These are phyloP conservation scores for Yamadazyma oceani DNA, from an alignment of 1,139 yeast genomes.

Conservation along the genomic window DNA sequence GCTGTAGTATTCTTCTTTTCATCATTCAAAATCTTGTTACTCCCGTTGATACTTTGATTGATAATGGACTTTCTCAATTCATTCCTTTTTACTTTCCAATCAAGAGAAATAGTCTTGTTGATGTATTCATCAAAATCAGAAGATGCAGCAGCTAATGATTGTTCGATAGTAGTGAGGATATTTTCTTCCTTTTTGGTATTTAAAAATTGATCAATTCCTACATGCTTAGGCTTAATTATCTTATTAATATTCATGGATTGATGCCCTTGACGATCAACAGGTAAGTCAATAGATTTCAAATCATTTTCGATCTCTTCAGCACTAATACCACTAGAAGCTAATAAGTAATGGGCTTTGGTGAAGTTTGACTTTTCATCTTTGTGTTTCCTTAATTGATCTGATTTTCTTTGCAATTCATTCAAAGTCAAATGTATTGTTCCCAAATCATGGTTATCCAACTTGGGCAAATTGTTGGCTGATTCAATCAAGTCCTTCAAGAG, in stretches of 20 bases:
- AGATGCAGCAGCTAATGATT: conserved; percentile 70
- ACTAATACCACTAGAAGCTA: conserved; percentile 87
- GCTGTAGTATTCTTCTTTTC: conserved; percentile 9
- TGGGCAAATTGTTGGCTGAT: conserved; percentile 70
- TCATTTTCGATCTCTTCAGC: conserved; percentile 84
- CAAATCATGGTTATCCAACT: conserved; percentile 54
- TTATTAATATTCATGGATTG: conserved; percentile 7
- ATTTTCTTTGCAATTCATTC: conserved; percentile 72
- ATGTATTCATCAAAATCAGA: conserved; percentile 80
- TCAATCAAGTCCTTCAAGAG: conserved; percentile 63
- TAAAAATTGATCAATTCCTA: conserved; percentile 54
- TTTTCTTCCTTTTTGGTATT: conserved; percentile 78
- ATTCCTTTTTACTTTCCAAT: conserved; percentile 79
- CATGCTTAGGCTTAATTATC: conserved; percentile 14
- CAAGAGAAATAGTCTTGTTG: conserved; percentile 69
- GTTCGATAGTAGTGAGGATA: conserved; percentile 81
- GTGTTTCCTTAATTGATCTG: conserved; percentile 56
- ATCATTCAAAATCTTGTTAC: conserved; percentile 8
- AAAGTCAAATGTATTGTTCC: conserved; percentile 77
- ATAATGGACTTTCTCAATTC: conserved; percentile 69
- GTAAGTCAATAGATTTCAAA: conserved; percentile 39
- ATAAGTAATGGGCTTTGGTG: conserved; percentile 85
- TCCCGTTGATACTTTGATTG: conserved; percentile 12
- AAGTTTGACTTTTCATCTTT: conserved; percentile 45
- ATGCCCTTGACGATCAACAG: conserved; percentile 14